Conservation (phyloP, 371 early-diverging fungal species). For the Catenaria anguillulae region DNA sequence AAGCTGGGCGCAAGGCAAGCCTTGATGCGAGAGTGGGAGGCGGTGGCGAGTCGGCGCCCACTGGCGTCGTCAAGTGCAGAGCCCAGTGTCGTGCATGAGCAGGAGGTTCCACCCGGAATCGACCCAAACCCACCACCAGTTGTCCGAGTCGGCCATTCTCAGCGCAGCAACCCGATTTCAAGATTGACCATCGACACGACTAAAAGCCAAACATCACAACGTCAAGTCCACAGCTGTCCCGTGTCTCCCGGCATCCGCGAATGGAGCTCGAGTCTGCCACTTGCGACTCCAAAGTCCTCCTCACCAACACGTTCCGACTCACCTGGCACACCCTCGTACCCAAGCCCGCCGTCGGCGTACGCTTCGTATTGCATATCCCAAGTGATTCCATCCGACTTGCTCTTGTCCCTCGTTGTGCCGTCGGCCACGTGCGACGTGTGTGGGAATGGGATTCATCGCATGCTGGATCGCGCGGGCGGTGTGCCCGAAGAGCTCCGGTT, state of each 20-base stretch:
- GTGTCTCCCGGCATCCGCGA: not conserved
- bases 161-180: too few species aligned
- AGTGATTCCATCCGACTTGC: not conserved
- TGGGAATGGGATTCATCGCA: not conserved
- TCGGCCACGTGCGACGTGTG: not conserved
- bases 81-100: too few species aligned
- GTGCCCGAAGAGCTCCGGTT: not conserved
- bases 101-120: too few species aligned
- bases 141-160: too few species aligned
- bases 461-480: not conserved
- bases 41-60: too few species aligned
- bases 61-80: too few species aligned
- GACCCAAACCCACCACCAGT: too few species aligned
- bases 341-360: not conserved
- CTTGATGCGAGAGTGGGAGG: too few species aligned
- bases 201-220: too few species aligned
- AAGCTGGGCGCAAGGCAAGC: too few species aligned
- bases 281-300: not conserved
- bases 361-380: not conserved
- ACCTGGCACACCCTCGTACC: not conserved
- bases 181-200: too few species aligned
- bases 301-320: not conserved
- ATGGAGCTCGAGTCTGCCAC: not conserved
- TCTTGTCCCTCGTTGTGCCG: not conserved
- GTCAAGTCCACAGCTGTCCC: too few species aligned